A percentile compares a stretch with the other conserved stretches of the same genome.
phyloP scores from a whole-genome alignment of 2,329 filamentous ascomycete genomes.

The Fusarium pseudograminearum region DNA sequence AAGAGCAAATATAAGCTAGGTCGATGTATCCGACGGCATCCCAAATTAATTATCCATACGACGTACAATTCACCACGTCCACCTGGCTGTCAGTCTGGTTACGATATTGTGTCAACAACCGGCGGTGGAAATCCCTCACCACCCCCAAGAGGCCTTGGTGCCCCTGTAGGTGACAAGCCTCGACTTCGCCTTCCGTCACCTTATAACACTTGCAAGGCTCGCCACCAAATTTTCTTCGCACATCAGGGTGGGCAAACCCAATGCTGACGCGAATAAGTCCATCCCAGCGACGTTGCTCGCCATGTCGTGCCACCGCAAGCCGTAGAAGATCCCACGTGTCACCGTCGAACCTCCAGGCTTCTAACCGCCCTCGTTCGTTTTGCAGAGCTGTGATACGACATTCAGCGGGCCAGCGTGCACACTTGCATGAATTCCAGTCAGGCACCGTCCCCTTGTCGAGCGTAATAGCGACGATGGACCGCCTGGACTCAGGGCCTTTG shows the following conservation, averaged over 20 bases:
- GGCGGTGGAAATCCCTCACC: not conserved
- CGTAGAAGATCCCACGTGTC: not conserved
- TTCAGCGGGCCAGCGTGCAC: not conserved
- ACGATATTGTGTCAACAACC: not conserved
- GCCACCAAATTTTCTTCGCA: not conserved
- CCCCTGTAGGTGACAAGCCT: not conserved
- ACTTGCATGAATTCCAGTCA: not conserved
- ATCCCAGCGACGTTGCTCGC: not conserved
- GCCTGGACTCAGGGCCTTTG: not conserved
- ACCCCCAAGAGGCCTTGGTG: not conserved
- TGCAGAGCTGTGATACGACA: not conserved
- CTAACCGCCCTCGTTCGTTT: not conserved
- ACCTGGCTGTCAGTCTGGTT: not conserved
- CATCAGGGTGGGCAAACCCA: not conserved
- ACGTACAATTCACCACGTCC: not conserved
- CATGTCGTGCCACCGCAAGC: not conserved
- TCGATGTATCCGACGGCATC: not conserved
- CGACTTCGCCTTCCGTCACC: not conserved
- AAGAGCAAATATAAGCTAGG: no score
- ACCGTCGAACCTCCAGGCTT: not conserved
- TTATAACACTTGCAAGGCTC: not conserved
- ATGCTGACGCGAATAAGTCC: not conserved
- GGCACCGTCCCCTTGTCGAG: not conserved
- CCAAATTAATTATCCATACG: not conserved
- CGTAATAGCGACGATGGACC: not conserved